phyloP scores from a whole-genome alignment of 768 basidiomycete genomes.

The Ramaria sp. region DNA sequence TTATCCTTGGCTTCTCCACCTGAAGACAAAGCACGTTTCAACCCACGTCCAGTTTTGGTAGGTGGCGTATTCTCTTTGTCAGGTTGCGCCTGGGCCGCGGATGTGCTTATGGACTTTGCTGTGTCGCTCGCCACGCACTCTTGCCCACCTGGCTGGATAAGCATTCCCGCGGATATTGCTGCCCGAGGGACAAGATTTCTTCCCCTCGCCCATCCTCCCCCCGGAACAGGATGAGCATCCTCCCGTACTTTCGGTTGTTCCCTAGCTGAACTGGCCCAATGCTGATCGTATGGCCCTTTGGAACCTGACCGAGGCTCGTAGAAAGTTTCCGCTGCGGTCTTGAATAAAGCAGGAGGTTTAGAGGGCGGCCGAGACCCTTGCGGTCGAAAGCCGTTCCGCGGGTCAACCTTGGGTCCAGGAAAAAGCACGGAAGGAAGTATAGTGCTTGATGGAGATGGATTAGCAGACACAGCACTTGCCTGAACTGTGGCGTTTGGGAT shows the following conservation, averaged over 20 bases:
- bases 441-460: background rate
- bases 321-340: slow-evolving; percentile 7
- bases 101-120: background rate
- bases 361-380: background rate
- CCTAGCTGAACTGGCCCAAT: background rate
- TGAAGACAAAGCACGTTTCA: slow-evolving; percentile 1
- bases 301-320: background rate
- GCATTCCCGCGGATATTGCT: background rate
- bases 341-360: background rate
- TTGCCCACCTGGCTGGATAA: background rate
- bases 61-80: slow-evolving; percentile 9
- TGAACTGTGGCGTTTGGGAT: background rate
- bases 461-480: background rate
- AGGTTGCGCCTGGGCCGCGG: background rate
- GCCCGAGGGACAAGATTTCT: slow-evolving; percentile 5
- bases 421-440: background rate
- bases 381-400: background rate
- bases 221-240: slow-evolving; percentile 9
- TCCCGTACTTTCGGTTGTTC: slow-evolving; percentile 7
- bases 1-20: background rate
- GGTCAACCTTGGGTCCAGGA: background rate
- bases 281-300: background rate
- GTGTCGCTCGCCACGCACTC: background rate
- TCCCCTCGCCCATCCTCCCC: slow-evolving; percentile 9
- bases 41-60: background rate